Base-by-base conservation (phyloP, 108 stramenopile genomes). In the Aurantiochytrium sp. region DNA sequence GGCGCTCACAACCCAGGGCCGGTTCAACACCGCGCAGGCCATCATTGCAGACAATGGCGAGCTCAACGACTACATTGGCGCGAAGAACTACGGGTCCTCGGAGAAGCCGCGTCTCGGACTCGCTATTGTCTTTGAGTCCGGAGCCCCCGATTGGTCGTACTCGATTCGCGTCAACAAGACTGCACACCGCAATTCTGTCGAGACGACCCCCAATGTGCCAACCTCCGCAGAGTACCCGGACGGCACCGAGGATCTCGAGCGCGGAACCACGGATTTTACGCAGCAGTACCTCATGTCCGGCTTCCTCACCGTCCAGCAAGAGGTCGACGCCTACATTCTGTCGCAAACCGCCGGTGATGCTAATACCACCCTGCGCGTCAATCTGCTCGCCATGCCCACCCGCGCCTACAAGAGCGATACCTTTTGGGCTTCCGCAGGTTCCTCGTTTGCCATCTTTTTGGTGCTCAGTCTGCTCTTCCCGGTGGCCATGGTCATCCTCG, bases 401-500 rank as follows among this genome's bases (percentile, higher is more conserved):
- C 19, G 6, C 6, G 73, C 73, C n/a, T 81, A 81, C 73, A 48
- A 41, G 3, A 81, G 39, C 73, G 73, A 81, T 24, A 27, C 36
- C 15, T 68, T 86, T 59, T 86, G 55, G 68, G 37, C 36, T 55
- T 8, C 21, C 8, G 37, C 52, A 4, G 85, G 42, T 6, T 48
- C 42, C 39, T 30, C 24, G 10, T 81, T 89, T 22, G 45, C 89
- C 22, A 31, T 94, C 24, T 93, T 94, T 68, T 92, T 91, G 69
- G 89, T 94, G 87, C 90, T 94, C 45, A 90, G 92, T 10, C 92
- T 92, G 52, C 85, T 94, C 36, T 93, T 91, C 86, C 93, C 93
- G 15, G 89, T 94, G n/a, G 90, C 92, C 31, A 37, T 92, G 24
- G 50, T 87, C 45, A 86, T 91, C 34, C 81, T 90, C 4, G 86